phyloP scores from a whole-genome alignment of 1,284 basidiomycete species.

The Wallemia hederae region DNA sequence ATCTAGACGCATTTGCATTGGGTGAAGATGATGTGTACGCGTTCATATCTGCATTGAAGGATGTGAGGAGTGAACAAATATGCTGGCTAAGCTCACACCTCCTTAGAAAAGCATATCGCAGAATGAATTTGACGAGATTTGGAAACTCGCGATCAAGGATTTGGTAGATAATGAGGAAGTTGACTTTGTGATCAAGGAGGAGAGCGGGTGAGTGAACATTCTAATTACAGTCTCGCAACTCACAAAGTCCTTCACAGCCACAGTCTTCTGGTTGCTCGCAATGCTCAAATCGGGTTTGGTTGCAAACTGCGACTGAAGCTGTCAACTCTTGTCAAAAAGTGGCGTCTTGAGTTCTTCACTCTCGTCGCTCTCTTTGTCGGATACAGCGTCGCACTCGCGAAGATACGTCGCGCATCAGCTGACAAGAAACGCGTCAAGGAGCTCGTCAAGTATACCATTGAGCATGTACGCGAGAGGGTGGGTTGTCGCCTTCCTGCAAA shows the following conservation, averaged over 20 bases:
- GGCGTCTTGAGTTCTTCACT: not conserved
- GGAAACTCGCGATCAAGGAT: conserved; percentile 52
- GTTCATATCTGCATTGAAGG: not conserved
- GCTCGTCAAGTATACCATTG: conserved; percentile 48
- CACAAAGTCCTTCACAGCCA: not conserved
- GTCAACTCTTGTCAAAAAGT: not conserved
- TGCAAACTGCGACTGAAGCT: not conserved
- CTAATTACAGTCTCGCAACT: not conserved
- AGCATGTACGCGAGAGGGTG: conserved; percentile 45
- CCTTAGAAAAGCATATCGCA: conserved; percentile 13
- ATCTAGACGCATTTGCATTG: not conserved
- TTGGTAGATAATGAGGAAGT: conserved; percentile 50
- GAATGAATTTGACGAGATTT: conserved; percentile 33
- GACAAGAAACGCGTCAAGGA: conserved; percentile 18
- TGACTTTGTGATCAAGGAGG: conserved; percentile 38
- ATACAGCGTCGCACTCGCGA: not conserved
- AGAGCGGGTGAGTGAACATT: conserved; percentile 29
- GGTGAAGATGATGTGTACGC: not conserved
- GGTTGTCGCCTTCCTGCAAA: conserved; percentile 3
- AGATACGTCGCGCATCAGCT: not conserved
- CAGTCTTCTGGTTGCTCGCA: not conserved
- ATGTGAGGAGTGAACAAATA: not conserved
- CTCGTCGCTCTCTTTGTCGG: not conserved
- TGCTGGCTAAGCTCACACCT: not conserved
- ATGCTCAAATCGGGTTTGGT: not conserved